Evolutionary conservation across 495 filamentous ascomycete species (phyloP).

Genomic region (Podospora tetraspora): DNA sequence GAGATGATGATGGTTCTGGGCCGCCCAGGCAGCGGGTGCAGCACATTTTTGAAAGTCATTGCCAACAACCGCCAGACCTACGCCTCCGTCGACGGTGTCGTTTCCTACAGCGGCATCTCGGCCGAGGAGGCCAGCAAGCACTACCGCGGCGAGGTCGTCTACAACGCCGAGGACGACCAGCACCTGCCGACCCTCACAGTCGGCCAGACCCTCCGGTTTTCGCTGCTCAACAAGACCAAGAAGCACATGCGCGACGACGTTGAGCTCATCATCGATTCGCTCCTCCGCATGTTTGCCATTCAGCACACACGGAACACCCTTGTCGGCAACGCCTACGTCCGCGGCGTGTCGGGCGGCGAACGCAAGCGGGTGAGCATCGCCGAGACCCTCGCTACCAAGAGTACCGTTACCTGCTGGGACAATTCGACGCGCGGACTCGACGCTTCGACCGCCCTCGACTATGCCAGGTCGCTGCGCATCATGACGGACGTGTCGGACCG

Average conservation of each 20-base stretch:
- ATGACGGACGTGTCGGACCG: slow-evolving; percentile 79
- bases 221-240: slow-evolving; percentile 77
- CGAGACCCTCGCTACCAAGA: slow-evolving; percentile 42
- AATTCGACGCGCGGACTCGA: slow-evolving; percentile 81
- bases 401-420: slow-evolving; percentile 53
- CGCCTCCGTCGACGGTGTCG: slow-evolving; percentile 62
- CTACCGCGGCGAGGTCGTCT: slow-evolving; percentile 77
- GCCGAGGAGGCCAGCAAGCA: slow-evolving; percentile 60
- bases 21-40: slow-evolving; percentile 73
- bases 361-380: slow-evolving; percentile 54
- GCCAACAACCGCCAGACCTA: slow-evolving; percentile 64
- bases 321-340: slow-evolving; percentile 78
- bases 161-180: slow-evolving; percentile 76
- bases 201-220: slow-evolving; percentile 75
- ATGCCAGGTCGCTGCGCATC: slow-evolving; percentile 67
- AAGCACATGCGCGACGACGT: slow-evolving; percentile 64
- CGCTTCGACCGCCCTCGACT: slow-evolving; percentile 73
- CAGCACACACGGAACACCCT: slow-evolving; percentile 73
- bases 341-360: slow-evolving; percentile 63
- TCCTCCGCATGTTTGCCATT: slow-evolving; percentile 73
- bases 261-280: slow-evolving; percentile 60
- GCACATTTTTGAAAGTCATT: slow-evolving; percentile 72
- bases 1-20: slow-evolving; percentile 81
- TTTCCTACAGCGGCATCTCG: slow-evolving; percentile 72
- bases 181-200: slow-evolving; percentile 77